Evolutionary conservation across 192 early-diverging fungal species (phyloP), one percentile per base, ranked within the genome.

Genomic region (Radiomyces spectabilis): DNA sequence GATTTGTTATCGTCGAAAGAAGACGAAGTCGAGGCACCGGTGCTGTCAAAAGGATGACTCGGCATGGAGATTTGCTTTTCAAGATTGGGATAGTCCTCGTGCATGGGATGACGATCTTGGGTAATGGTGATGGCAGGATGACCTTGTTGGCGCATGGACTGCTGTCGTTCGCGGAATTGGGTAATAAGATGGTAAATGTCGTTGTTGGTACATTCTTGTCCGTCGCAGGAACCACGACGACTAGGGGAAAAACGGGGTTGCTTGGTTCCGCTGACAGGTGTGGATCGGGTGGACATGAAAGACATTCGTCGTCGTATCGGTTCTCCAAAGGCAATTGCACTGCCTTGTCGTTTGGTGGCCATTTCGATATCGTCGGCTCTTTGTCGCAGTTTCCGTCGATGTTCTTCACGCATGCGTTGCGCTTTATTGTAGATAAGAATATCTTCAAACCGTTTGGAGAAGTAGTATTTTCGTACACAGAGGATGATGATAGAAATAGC

Each of bases 391-490:
- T 49, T 35, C 1, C 60, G 41, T 31, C 38, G 10, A 27, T 55
- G 53, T 32, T 49, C 52, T 19, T 62, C 60, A 31, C 45, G 22
- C 32, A 62, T 19, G 3, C 45, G 51, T 1, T 33, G 32, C 4
- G 51, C 51, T 33, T 55, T 62, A 29, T 62, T 62, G 30, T 41
- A 62, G 12, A 55, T 13, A 6, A 68, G 40, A 31, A 61, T 43
- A 41, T 68, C 59, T 27, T 68, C 53, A 34, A 68, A 68, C 33
- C 59, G 29, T 8, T 61, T 61, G 29, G 58, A 59, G 35, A 68
- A 68, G 9, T 51, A 61, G 44, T 61, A 48, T 1, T 40, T 40
- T 33, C 65, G 54, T 12, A 68, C 44, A n/a, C 24, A 41, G 15
- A 68, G 40, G 10, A 68, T 47, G 8, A 68, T 44, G 5, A 55